These are phyloP conservation scores for Ceratocystiopsis brevicomis DNA, from an alignment of 2,329 filamentous ascomycete genomes.

Conservation along the genomic window DNA sequence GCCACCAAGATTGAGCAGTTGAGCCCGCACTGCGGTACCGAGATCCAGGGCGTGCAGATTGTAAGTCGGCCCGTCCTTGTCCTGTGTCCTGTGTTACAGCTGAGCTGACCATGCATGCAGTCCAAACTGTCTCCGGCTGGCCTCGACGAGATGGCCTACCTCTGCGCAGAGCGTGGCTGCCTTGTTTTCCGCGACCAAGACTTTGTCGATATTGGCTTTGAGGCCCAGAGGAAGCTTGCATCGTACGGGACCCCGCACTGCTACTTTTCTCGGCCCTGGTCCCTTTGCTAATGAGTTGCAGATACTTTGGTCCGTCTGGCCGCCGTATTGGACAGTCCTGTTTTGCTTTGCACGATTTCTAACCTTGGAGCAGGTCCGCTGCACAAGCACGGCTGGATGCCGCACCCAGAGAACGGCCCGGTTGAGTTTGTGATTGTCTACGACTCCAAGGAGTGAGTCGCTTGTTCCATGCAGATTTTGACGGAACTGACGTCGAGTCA, in stretches of 20 bases:
- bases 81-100: no score
- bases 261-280: no score
- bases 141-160: conserved; percentile 10
- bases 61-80: not conserved
- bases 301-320: not conserved
- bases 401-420: conserved; percentile 10
- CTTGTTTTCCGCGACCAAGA: conserved; percentile 6
- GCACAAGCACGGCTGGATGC: conserved; percentile 12
- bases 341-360: not conserved
- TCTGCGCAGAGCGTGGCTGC: conserved; percentile 10
- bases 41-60: conserved; percentile 11
- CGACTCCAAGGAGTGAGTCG: conserved; percentile 8
- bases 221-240: conserved; percentile 9
- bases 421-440: conserved; percentile 12
- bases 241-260: conserved; percentile 4
- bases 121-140: conserved; percentile 6
- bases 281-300: not conserved
- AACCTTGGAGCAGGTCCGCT: conserved; percentile 6
- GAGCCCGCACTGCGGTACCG: conserved; percentile 12
- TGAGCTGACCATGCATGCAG: not conserved
- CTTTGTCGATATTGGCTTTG: conserved; percentile 9
- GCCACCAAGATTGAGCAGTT: conserved; percentile 11
- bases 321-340: not conserved
- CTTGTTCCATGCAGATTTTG: not conserved
- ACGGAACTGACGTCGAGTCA: not conserved